Base-by-base conservation (phyloP, 2,329 filamentous ascomycete species). In the Trichothecium sympodiale region DNA sequence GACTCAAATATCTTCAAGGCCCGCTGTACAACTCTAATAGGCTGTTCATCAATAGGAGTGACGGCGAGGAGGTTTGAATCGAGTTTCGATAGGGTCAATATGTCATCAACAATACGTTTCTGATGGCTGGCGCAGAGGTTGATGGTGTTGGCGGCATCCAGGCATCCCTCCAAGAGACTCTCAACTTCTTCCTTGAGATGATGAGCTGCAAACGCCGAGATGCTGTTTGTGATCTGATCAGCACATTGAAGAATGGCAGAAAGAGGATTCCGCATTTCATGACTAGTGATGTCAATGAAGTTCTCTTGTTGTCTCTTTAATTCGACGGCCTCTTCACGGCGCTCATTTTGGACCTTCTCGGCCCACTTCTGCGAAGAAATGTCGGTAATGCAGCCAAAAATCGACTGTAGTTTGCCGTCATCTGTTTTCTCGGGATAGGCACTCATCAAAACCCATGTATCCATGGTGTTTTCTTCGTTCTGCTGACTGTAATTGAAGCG, bases 351-450 rank as follows among this genome's bases (percentile, higher is more conserved):
- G 25, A 86, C 76, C 32, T 80, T 77, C 55, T 93, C 85, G 1
- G 85, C 84, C 67, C 80, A 80, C 54, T 93, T 94, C 52, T 91
- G 83, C 36, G 82, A 74, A 14, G 81, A 86, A 43, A 94, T 93
- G 49, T 93, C 84, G 0, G 84, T 89, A 35, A 93, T 80, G 49
- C 78, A 83, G 35, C 82, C 83, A 46, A 88, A 87, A 3, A 87
- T 79, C 41, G 78, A 76, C 59, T 84, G 84, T 35, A 87, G 65
- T 18, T 64, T 61, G 4, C 80, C 81, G 18, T 73, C 61, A 2
- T 65, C 59, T 41, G 80, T 69, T 47, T 72, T 80, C 46, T 88
- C 82, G 0, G 82, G 82, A 45, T 81, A 86, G 0, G 80, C 82
- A 37, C 74, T 83, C 65, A 87, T 80, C 20, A 87, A 57, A 1